Percentiles rank a stretch among this genome's conserved stretches.
phyloP scores from a whole-genome alignment of 805 yeast species.

The Isabelozyma heimii region DNA sequence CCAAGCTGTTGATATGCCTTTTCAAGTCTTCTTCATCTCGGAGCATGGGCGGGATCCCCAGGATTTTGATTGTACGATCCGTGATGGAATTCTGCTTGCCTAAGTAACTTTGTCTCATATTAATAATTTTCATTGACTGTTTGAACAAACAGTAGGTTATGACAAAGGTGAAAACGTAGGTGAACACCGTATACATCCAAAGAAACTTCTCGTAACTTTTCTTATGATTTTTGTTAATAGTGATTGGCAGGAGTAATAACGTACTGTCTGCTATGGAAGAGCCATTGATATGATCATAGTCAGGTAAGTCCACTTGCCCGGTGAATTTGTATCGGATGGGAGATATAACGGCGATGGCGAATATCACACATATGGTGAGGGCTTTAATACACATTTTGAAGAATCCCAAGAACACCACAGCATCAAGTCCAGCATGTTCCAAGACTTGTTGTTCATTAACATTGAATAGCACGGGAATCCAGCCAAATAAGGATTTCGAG shows the following conservation, averaged over 20 bases:
- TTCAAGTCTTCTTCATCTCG: conserved; percentile 69
- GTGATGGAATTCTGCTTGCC: conserved; percentile 88
- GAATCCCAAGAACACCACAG: conserved; percentile 86
- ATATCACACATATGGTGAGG: conserved; percentile 58
- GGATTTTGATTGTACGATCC: conserved; percentile 82
- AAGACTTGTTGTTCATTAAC: conserved; percentile 75
- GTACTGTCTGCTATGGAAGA: not conserved
- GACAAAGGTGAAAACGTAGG: conserved; percentile 77
- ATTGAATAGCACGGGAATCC: conserved; percentile 67
- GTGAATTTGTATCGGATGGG: conserved; percentile 84
- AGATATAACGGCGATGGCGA: conserved; percentile 73
- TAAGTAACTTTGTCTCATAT: conserved; percentile 73
- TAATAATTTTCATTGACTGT: conserved; percentile 72
- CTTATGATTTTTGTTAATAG: conserved; percentile 7
- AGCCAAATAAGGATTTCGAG: conserved; percentile 61
- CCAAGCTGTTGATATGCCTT: conserved; percentile 71
- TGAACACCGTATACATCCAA: conserved; percentile 86
- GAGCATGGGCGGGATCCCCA: conserved; percentile 84
- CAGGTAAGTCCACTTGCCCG: conserved; percentile 46
- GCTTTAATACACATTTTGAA: conserved; percentile 84
- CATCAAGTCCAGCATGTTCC: conserved; percentile 91
- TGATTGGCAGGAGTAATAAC: conserved; percentile 13
- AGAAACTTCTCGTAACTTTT: conserved; percentile 52
- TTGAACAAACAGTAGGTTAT: conserved; percentile 58
- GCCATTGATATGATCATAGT: conserved; percentile 3